Evolutionary conservation across 371 early-diverging fungal genomes (phyloP), one percentile per base, ranked within the genome.

Genomic region (Lichtheimia corymbifera): DNA sequence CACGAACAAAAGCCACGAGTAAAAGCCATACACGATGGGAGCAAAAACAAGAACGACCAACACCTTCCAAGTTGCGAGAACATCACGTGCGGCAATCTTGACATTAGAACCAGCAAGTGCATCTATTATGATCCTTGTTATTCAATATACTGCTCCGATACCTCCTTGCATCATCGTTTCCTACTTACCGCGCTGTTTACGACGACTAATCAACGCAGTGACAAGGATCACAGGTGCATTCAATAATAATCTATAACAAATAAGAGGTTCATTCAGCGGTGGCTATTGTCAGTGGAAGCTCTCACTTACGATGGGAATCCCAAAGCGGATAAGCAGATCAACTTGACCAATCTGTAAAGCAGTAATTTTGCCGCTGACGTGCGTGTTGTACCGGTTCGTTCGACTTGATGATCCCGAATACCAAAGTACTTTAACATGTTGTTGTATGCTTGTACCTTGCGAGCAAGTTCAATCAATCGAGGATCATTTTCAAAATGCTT

Each of bases 11-110:
- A 79, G 35, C 40, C 59, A 51, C 9, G 85, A 76, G 56, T 92
- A 91, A 14, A 83, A 66, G 3, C 83, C 67, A 53, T 87, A 90
- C 9, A 91, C 62, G 3, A 79, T 22, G 22, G 93, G 93, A 40
- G 83, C 71, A 30, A 87, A 73, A 4, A 82, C 80, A 30, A 87
- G 57, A 13, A 87, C 82, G 13, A 87, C 84, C 20, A 91, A 64
- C 12, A 94, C 81, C 66, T 94, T 94, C 95, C 95, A 94, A 1
- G 95, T 93, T 0, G 92, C 90, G 6, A 94, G 72, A 4, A 95
- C 95, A 72, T 95, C 95, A 30, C 84, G 84, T 15, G 90, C 95
- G 30, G 83, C 83, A 58, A 94, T 84, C 67, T 95, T 95, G 53
- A 95, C 95, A 53, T 79, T 85, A 11, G 92, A 92, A 13, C 83